phyloP scores from a whole-genome alignment of 805 yeast species.

The Grigorovia yakushimaensis region DNA sequence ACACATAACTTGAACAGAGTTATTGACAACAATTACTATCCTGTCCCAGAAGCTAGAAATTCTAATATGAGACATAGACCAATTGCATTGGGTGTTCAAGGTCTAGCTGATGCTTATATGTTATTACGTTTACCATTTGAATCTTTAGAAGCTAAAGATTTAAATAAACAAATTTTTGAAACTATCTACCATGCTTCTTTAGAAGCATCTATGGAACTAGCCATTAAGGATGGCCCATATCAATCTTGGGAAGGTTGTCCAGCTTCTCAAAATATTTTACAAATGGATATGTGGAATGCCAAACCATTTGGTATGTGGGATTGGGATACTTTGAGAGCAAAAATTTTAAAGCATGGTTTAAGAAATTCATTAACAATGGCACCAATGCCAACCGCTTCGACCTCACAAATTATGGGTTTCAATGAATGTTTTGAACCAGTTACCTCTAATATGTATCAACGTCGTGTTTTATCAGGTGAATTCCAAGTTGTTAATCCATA shows the following conservation, averaged over 20 bases:
- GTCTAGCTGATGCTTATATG: conserved; percentile 85
- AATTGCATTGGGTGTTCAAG: conserved; percentile 91
- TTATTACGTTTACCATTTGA: conserved; percentile 78
- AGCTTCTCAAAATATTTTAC: conserved; percentile 72
- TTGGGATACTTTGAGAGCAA: conserved; percentile 61
- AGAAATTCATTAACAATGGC: conserved; percentile 83
- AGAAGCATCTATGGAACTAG: conserved; percentile 77
- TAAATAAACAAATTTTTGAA: conserved; percentile 83
- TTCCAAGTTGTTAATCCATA: conserved; percentile 84
- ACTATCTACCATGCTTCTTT: conserved; percentile 91
- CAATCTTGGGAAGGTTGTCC: conserved; percentile 76
- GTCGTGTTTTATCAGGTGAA: conserved; percentile 88
- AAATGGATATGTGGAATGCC: conserved; percentile 77
- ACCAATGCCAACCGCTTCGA: conserved; percentile 97
- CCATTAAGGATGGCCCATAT: conserved; percentile 57
- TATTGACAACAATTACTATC: conserved; percentile 77
- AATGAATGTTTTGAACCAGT: conserved; percentile 93
- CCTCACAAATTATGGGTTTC: conserved; percentile 87
- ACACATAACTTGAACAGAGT: conserved; percentile 68
- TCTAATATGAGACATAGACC: conserved; percentile 82
- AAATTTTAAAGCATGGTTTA: conserved; percentile 55
- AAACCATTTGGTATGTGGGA: conserved; percentile 74
- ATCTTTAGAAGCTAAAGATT: conserved; percentile 61
- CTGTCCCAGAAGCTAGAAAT: conserved; percentile 58
- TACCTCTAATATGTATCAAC: conserved; percentile 80